These are phyloP conservation scores for Leccinum incarnatum DNA, from an alignment of 768 basidiomycete genomes.

Conservation along the genomic window DNA sequence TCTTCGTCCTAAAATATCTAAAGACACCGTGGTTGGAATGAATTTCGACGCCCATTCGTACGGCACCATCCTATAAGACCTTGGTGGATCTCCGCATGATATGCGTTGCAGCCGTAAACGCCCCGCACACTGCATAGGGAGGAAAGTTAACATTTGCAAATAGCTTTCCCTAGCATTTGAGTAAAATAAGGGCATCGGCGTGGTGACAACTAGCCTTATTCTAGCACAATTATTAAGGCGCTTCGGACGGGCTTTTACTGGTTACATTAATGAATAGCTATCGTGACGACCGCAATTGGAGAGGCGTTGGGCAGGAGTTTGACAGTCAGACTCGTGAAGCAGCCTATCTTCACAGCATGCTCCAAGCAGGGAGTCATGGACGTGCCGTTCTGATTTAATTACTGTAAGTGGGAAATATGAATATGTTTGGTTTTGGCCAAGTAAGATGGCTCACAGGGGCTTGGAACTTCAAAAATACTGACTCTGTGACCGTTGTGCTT, in stretches of 20 bases:
- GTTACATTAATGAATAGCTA: conserved; percentile 16
- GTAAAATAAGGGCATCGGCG: conserved; percentile 9
- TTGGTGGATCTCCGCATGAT: conserved; percentile 26
- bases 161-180: conserved; percentile 22
- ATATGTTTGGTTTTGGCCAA: neutral
- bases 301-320: conserved; percentile 23
- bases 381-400: conserved; percentile 14
- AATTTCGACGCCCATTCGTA: conserved; percentile 18
- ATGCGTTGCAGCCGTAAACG: conserved; percentile 26
- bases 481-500: conserved; percentile 18
- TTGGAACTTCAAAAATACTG: conserved; percentile 19
- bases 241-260: conserved; percentile 7
- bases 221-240: conserved; percentile 19
- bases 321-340: conserved; percentile 12
- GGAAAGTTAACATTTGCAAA: conserved; percentile 17
- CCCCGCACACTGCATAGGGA: conserved; percentile 6
- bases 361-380: neutral
- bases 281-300: conserved; percentile 18
- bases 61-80: conserved; percentile 19
- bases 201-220: conserved; percentile 21
- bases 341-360: conserved; percentile 1
- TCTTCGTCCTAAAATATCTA: conserved; percentile 16
- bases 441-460: conserved; percentile 11
- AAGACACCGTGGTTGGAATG: conserved; percentile 17
- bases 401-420: conserved; percentile 9